Evolutionary conservation across 345 rosid species (phyloP).

Genomic region (Ricinus communis): DNA sequence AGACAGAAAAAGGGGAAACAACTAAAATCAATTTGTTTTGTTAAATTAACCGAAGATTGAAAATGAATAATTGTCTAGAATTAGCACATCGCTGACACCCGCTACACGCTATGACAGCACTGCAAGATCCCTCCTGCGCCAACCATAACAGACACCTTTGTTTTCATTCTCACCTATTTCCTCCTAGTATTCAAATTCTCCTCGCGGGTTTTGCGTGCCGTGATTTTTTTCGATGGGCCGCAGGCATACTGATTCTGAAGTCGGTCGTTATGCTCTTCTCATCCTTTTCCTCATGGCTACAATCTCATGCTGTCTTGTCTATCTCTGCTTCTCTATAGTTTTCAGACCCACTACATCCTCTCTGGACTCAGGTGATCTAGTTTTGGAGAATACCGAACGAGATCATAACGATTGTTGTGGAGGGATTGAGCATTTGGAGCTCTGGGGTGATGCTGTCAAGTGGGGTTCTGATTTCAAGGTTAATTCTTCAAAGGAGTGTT

Average conservation of each 20-base stretch:
- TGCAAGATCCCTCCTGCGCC: too few species aligned
- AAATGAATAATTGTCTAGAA: too few species aligned
- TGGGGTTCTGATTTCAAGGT: constrained; percentile 47
- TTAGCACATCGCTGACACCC: too few species aligned
- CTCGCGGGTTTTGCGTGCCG: background rate
- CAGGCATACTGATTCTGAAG: constrained; percentile 22
- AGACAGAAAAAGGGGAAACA: too few species aligned
- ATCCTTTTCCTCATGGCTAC: constrained; percentile 27
- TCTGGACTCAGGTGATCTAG: constrained; percentile 4
- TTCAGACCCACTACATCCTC: constrained; percentile 15
- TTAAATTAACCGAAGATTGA: too few species aligned
- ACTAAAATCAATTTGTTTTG: too few species aligned
- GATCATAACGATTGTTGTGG: constrained; percentile 32
- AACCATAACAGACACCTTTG: too few species aligned
- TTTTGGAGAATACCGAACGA: constrained; percentile 2
- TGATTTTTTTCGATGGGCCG: constrained; percentile 28
- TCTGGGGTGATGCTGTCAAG: constrained; percentile 51
- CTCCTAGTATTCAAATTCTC: too few species aligned
- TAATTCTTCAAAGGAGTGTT: constrained; percentile 38
- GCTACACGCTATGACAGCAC: too few species aligned
- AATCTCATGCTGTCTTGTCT: constrained; percentile 31
- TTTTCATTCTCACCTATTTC: too few species aligned
- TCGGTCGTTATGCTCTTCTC: constrained; percentile 26
- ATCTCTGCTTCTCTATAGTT: constrained; percentile 23
- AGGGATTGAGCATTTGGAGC: constrained; percentile 45